Base-by-base conservation (phyloP, 2,329 filamentous ascomycete genomes). In the Chaetomium olivaceum region DNA sequence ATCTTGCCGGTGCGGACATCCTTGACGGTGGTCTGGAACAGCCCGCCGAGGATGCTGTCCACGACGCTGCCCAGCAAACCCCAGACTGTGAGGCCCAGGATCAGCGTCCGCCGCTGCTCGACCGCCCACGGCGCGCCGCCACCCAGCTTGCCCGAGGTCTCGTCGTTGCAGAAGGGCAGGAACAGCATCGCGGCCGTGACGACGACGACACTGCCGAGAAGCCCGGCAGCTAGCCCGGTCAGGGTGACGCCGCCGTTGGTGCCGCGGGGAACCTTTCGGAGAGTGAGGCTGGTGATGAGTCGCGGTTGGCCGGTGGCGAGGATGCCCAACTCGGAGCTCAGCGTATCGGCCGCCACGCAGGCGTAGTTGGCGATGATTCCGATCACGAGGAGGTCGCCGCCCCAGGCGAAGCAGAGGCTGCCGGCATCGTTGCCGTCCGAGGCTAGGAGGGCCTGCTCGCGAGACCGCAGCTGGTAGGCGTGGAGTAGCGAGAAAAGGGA, bases 281-380 rank as follows among this genome's bases (percentile, higher is more conserved):
- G 83, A 4, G 80, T 87, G 19, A 85, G 87, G 16, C 91, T 93
- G 4, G 92, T 97, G 75, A 99, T 94, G 46, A 99, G 86, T 43
- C 93, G 88, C 9, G 95, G 95, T 54, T 86, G 81, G 27, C 84
- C 84, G 66, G 83, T 86, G 7, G 93, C 90, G 14, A 99, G 83
- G 64, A 99, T 99, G 16, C 95, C 95, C 23, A 99, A 87, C 80
- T 99, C 95, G 12, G 93, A 97, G 64, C 91, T 93, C 76, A 97
- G 95, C 0, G 95, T 99, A 77, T 99, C 95, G 58, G 94, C 92
- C 23, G 92, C 88, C 11, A 96, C 93, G 58, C 92, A 91, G 29
- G 93, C 94, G 74, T 99, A 99, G 79, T 97, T 94, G 51, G 87
- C 87, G 70, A 91, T 85, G 70, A 90, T 88, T 14, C 88, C 88